Base-by-base conservation (phyloP, 768 basidiomycete genomes). In the Suillus tomentosus region DNA sequence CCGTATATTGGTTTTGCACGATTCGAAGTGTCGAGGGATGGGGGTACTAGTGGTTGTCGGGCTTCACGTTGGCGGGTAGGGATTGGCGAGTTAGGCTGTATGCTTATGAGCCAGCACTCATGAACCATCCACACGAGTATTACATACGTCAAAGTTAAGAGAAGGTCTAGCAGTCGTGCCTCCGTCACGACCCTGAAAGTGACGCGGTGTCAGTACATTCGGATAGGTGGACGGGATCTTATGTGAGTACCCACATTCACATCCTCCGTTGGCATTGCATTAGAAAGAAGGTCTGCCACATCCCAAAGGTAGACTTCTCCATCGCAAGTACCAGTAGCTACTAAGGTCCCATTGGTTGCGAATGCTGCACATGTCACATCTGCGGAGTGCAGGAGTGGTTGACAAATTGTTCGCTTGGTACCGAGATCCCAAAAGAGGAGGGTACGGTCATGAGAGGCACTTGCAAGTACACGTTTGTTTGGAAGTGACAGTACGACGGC, bases 391-490 rank as follows among this genome's bases (percentile, higher is more conserved):
- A 5, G 13, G 14, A 67, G 36, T 17, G 67, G 66, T 27, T n/a
- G 45, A 39, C 54, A 67, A 13, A 67, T 63, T 5, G 5, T 36
- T 15, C 15, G 60, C 11, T 67, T 47, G 19, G 64, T 56, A 1
- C 1, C 15, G 27, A 64, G 34, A 57, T 68, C 56, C 63, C 67
- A 68, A 15, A 68, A 19, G 13, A 57, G 39, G 34, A 68, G 37
- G 31, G 57, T 60, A 15, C 15, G 22, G 43, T 70, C 67, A 19
- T n/a, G 1, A 17, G 68, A 71, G 7, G 61, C 61, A 31, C 64
- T 71, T 27, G 64, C 66, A 43, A 71, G 60, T 13, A 59, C 13
- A 8, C n/a, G 27, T 15, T 64, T 69, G 63, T 70, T 60, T 17
- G 66, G 69, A 14, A 2, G 31, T 31, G 31, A 27, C 24, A 22